These are phyloP conservation scores for Meredithiella fracta DNA, from an alignment of 2,329 filamentous ascomycete species.

Conservation along the genomic window DNA sequence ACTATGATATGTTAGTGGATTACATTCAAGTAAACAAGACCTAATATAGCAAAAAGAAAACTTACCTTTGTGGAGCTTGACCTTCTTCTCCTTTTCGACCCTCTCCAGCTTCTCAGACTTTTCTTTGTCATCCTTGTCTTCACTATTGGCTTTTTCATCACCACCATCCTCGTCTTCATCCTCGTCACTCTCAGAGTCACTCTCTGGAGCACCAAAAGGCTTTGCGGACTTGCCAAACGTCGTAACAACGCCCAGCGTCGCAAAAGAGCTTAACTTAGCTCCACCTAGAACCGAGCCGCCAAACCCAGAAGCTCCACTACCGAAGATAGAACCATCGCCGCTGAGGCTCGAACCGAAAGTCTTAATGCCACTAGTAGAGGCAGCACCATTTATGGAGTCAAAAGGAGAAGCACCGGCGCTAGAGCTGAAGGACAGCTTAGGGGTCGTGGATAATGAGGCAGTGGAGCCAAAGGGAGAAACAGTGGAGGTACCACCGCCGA, in stretches of 20 bases:
- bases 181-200: conserved; percentile 37
- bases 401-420: conserved; percentile 30
- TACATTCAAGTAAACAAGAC: neutral
- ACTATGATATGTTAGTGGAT: conserved; percentile 27
- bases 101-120: neutral
- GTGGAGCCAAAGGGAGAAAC: conserved; percentile 21
- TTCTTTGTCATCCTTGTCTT: neutral
- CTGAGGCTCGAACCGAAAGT: conserved; percentile 31
- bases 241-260: conserved; percentile 37
- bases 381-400: conserved; percentile 21
- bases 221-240: conserved; percentile 40
- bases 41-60: conserved; percentile 10
- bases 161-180: conserved; percentile 31
- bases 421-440: conserved; percentile 35
- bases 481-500: conserved; percentile 17
- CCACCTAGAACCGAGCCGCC: conserved; percentile 33
- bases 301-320: conserved; percentile 35
- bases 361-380: conserved; percentile 22
- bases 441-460: conserved; percentile 17
- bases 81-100: conserved; percentile 37
- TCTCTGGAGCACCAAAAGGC: conserved; percentile 63
- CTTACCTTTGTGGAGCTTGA: conserved; percentile 54
- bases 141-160: conserved; percentile 37
- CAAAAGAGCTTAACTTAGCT: conserved; percentile 33
- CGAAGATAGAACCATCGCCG: conserved; percentile 26